Conservation (phyloP, 139 green algal genomes). For the Haematococcus sp. region DNA sequence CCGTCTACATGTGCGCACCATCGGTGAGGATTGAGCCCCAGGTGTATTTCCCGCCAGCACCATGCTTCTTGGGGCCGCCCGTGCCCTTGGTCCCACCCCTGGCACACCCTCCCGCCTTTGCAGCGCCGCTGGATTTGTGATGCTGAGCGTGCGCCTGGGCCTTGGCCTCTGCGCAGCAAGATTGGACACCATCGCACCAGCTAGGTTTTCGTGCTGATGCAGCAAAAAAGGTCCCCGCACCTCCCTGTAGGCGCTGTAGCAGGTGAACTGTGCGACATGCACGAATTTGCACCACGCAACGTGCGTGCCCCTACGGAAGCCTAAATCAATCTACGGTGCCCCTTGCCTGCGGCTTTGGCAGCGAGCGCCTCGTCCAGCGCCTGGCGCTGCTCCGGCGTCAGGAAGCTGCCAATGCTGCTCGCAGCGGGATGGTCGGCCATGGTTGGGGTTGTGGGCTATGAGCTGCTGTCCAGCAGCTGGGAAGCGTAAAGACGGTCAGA, state of each 20-base stretch:
- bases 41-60: conserved; percentile 82
- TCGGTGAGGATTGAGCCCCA: conserved; percentile 66
- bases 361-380: conserved; percentile 75
- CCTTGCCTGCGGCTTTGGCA: conserved; percentile 40
- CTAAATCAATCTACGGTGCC: too few species aligned
- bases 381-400: conserved; percentile 73
- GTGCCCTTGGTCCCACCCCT: conserved; percentile 39
- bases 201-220: not conserved
- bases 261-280: too few species aligned
- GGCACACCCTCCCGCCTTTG: conserved; percentile 11
- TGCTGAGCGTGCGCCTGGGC: not conserved
- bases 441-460: too few species aligned
- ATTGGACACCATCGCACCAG: not conserved
- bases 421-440: not conserved
- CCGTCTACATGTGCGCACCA: conserved; percentile 3
- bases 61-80: conserved; percentile 77
- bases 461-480: not conserved
- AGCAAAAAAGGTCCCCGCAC: too few species aligned
- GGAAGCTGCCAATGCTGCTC: conserved; percentile 36
- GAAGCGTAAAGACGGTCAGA: too few species aligned
- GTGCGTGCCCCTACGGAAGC: too few species aligned
- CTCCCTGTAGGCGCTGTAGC: too few species aligned
- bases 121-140: not conserved
- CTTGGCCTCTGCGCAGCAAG: too few species aligned
- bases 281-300: too few species aligned